A percentile compares a stretch with the other conserved stretches of the same genome.
Evolutionary conservation across 1,139 yeast genomes (phyloP).

Genomic region (Casaregolazyma suthepensis): DNA sequence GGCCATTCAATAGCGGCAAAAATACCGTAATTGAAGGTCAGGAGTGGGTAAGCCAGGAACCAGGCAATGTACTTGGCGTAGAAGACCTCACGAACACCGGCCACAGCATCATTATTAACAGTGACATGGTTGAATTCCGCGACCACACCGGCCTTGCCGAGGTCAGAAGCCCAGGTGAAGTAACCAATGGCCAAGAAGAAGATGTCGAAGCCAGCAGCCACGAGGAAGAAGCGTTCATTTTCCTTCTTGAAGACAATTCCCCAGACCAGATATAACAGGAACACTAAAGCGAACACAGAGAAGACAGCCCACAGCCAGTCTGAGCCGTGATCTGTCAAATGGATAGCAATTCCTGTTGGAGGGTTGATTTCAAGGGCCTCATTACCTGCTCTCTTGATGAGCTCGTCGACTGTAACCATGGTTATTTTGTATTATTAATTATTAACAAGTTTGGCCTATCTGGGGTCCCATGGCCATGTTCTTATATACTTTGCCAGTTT

Average conservation of each 20-base stretch:
- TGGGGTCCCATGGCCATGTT: not conserved
- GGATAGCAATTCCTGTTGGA: constrained; percentile 41
- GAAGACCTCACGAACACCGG: constrained; percentile 54
- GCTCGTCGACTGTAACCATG: constrained; percentile 6
- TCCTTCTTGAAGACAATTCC: constrained; percentile 37
- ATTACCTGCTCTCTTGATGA: constrained; percentile 32
- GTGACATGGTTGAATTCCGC: constrained; percentile 53
- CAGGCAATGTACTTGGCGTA: constrained; percentile 63
- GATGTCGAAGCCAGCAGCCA: constrained; percentile 43
- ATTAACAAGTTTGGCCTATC: not conserved
- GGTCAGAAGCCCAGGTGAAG: constrained; percentile 60
- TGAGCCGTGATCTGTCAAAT: constrained; percentile 54
- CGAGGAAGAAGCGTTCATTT: constrained; percentile 39
- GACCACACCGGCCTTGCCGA: constrained; percentile 54
- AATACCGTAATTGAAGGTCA: constrained; percentile 43
- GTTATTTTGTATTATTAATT: not conserved
- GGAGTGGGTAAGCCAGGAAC: constrained; percentile 58
- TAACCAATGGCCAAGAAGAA: constrained; percentile 47
- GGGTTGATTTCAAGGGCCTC: constrained; percentile 48
- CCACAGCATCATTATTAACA: constrained; percentile 29
- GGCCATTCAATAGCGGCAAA: constrained; percentile 39
- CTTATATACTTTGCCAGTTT: not conserved
- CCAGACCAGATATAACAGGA: constrained; percentile 39
- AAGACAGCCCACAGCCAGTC: constrained; percentile 70
- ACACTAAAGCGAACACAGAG: constrained; percentile 41